These are phyloP conservation scores for Globisporangium emineosum DNA, from an alignment of 352 stramenopile genomes.

Conservation along the genomic window DNA sequence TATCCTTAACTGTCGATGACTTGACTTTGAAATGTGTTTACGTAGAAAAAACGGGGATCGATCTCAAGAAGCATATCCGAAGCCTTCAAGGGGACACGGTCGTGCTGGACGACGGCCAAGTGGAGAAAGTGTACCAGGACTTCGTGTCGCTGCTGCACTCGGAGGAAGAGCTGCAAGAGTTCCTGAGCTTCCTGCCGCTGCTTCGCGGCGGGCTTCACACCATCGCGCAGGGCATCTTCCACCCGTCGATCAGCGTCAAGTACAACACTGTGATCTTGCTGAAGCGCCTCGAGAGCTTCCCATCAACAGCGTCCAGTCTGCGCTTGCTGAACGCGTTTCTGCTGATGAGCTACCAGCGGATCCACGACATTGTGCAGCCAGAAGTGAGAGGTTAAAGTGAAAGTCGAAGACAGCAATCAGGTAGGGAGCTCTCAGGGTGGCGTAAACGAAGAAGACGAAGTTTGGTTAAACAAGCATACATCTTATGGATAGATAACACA, in stretches of 20 bases:
- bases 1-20: conserved; percentile 45
- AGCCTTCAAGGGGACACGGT: conserved; percentile 73
- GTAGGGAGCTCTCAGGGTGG: too few species aligned
- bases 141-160: conserved; percentile 70
- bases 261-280: conserved; percentile 86
- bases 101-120: conserved; percentile 69
- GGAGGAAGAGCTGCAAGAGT: conserved; percentile 80
- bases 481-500: not conserved
- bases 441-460: not conserved
- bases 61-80: conserved; percentile 80
- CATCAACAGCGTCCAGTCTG: conserved; percentile 69
- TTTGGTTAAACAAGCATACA: not conserved
- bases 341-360: conserved; percentile 82
- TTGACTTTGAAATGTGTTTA: conserved; percentile 31
- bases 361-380: conserved; percentile 73
- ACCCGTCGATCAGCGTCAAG: conserved; percentile 85
- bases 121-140: conserved; percentile 82
- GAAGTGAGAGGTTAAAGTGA: conserved; percentile 27
- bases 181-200: conserved; percentile 79
- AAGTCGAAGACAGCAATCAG: too few species aligned
- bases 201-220: conserved; percentile 74
- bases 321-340: conserved; percentile 74
- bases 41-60: conserved; percentile 74
- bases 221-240: conserved; percentile 84
- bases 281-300: conserved; percentile 80